Evolutionary conservation across 129 eudicot species (phyloP).

Genomic region (Chrysanthemum lavandulifolium): DNA sequence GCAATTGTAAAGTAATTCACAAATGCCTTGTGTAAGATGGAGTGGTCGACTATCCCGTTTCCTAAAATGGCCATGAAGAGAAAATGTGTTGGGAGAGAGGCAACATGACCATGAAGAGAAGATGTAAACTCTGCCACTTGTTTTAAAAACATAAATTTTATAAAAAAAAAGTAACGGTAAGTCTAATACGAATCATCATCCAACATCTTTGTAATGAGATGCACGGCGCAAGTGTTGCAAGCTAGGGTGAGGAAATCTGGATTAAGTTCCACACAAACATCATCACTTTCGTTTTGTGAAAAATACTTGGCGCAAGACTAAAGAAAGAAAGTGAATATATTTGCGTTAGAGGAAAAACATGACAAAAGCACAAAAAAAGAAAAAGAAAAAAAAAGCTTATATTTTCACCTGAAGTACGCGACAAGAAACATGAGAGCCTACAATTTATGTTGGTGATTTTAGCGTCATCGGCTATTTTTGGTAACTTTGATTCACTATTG

Average conservation of each 20-base stretch:
- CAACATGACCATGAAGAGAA: too few species aligned
- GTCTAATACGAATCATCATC: conserved; percentile 57
- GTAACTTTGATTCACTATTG: too few species aligned
- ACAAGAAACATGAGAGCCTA: conserved; percentile 68
- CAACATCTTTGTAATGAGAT: conserved; percentile 80
- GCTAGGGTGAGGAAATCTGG: conserved; percentile 71
- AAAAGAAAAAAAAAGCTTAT: neutral
- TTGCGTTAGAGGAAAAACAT: neutral
- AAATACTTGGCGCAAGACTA: conserved; percentile 83
- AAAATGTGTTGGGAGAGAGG: too few species aligned
- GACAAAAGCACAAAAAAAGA: too few species aligned
- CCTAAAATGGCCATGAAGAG: too few species aligned
- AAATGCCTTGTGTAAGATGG: too few species aligned
- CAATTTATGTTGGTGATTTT: too few species aligned
- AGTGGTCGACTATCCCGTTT: too few species aligned
- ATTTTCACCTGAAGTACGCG: conserved; percentile 73
- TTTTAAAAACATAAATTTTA: neutral
- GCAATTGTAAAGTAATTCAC: too few species aligned
- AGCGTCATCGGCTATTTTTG: too few species aligned
- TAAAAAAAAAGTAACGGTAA: too few species aligned
- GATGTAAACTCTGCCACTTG: too few species aligned
- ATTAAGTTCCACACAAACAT: conserved; percentile 54
- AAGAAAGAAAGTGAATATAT: conserved; percentile 7
- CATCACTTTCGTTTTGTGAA: conserved; percentile 60
- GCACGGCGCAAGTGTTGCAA: conserved; percentile 77